Percentiles rank a stretch among this genome's conserved stretches.
These are phyloP conservation scores for Tolypocladium guangdongense DNA, from an alignment of 2,329 filamentous ascomycete species.

Conservation along the genomic window DNA sequence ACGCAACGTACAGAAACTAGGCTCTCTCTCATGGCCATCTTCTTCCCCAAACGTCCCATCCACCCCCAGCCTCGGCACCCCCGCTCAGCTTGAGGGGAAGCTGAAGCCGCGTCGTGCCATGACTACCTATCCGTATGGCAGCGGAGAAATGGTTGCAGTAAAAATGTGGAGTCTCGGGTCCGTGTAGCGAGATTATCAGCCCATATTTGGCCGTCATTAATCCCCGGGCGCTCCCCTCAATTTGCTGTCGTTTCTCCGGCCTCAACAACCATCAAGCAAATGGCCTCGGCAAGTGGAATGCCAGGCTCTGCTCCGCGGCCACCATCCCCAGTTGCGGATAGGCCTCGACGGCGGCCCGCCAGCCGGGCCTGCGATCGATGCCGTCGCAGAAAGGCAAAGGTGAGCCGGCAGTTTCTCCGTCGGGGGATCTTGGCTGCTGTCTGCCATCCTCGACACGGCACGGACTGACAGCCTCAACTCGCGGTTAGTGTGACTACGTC, in stretches of 20 bases:
- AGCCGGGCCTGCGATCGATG: conserved; percentile 24
- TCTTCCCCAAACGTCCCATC: neutral
- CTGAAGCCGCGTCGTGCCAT: neutral
- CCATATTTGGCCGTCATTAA: neutral
- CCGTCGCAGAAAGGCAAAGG: conserved; percentile 25
- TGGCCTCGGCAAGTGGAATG: neutral
- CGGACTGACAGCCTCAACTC: conserved; percentile 1
- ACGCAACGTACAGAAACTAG: neutral
- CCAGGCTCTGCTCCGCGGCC: conserved; percentile 9
- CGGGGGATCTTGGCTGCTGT: neutral
- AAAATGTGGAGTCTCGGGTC: conserved; percentile 2
- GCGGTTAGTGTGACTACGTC: conserved; percentile 16
- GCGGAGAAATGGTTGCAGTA: conserved; percentile 3
- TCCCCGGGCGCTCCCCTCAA: neutral
- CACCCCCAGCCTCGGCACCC: neutral
- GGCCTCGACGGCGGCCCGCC: conserved; percentile 9
- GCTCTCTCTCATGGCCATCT: neutral
- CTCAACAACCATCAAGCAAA: neutral
- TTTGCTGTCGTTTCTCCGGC: neutral
- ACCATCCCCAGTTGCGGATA: conserved; percentile 3
- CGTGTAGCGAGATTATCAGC: neutral
- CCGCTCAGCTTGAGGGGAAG: neutral
- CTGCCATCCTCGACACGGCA: neutral
- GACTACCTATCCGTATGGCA: neutral
- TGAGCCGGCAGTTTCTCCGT: conserved; percentile 7